Conservation (phyloP, 176 grass and related monocot genomes). For the Musa schizocarpa region DNA sequence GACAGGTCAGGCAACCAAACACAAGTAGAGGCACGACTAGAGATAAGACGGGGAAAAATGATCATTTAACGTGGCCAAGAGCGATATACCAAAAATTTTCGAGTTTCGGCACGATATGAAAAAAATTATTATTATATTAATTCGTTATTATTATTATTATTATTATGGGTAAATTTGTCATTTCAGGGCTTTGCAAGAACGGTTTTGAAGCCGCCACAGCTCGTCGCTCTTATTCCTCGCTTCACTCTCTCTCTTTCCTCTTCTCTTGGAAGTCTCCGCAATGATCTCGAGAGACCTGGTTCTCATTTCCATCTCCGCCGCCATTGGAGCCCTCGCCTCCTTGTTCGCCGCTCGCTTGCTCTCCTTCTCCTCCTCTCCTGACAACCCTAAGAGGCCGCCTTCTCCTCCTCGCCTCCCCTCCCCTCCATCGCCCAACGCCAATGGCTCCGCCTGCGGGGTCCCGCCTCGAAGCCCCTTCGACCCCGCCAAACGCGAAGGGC, state of each 20-base stretch:
- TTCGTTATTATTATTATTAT: no score
- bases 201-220: no score
- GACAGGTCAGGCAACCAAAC: no score
- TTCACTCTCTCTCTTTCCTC: background rate
- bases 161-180: no score
- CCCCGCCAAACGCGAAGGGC: constrained; percentile 66
- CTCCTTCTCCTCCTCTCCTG: constrained; percentile 1
- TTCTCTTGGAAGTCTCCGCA: background rate
- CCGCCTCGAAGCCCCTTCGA: constrained; percentile 49
- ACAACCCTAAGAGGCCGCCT: background rate
- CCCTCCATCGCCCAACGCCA: constrained; percentile 9
- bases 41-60: no score
- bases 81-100: no score
- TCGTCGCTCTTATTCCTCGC: background rate
- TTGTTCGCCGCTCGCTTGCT: constrained; percentile 31
- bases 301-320: constrained; percentile 52
- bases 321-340: constrained; percentile 45
- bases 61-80: no score
- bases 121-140: no score
- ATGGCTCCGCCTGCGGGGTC: constrained; percentile 25
- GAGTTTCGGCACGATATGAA: no score
- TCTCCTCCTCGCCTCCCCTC: background rate
- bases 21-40: no score
- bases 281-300: constrained; percentile 57
- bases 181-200: no score